Base-by-base conservation (phyloP, 2,329 filamentous ascomycete genomes). In the Nemania bipapillata region DNA sequence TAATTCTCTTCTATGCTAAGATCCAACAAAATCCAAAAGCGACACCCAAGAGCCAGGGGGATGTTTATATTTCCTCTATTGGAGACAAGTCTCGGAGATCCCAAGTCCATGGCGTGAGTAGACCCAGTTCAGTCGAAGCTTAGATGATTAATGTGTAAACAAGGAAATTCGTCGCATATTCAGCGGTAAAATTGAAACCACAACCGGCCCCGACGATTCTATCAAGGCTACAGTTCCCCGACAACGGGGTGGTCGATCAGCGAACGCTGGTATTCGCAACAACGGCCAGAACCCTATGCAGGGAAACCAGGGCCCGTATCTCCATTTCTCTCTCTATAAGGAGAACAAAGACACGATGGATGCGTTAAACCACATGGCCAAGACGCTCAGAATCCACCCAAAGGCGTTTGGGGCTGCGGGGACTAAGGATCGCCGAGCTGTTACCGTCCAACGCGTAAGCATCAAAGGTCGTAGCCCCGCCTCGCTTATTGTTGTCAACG, bases 271-370 rank as follows among this genome's bases (percentile, higher is more conserved):
- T 28, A 20, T 65, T 22, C 73, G 72, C 50, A 74, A 74, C 35
- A 70, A 70, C 35, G 72, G 70, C 35, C 71, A 73, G 63, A 69
- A 74, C 30, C 67, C 73, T 61, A 70, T 72, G 30, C 70, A 72
- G 72, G 74, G 35, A 73, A 75, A 66, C 69, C 79, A 86, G n/a
- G 93, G 92, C 20, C 91, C 94, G 56, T 96, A 93, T 79, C 83
- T 97, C 15, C 94, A 97, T 79, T 97, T 97, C 79, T 95, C 92
- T 0, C 85, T 97, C 59, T 96, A 95, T 87, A 97, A 97, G 82
- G 94, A 97, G 82, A 97, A 97, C 82, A 94, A 95, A 77, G 94
- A 97, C 78, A 97, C 94, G 0, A 96, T 97, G 92, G 94, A 97
- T 74, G 91, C 93, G 0, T 85, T 96, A 61, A 90, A 89, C 61